Evolutionary conservation across 148 eudicot genomes (phyloP), one percentile per base, ranked within the genome.

Genomic region (Camellia granthamiana): DNA sequence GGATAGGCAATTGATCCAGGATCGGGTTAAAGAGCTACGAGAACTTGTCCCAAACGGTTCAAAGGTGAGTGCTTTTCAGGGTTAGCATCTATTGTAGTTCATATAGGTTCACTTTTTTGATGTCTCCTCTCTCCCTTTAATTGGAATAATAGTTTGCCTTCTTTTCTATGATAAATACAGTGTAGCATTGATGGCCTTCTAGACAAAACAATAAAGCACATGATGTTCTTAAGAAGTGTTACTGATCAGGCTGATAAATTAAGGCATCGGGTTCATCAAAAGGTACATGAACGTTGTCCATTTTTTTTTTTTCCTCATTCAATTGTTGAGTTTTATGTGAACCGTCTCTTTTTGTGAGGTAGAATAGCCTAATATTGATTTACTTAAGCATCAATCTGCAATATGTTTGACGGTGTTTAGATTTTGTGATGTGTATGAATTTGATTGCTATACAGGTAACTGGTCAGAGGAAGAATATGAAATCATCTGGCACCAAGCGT

Each of bases 141-240:
- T 21, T 80, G 41, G 38, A 8, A 18, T 42, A 49, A 51, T 13
- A 23, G 44, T 65, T 67, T 81, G 75, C 38, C 49, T 49, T 83
- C 8, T 73, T 74, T 77, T 44, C 79, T 30, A 5, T 81, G 52
- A 44, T 52, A 19, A 80, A 76, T 80, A 63, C 98, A 94, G 98
- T 79, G 92, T 87, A 94, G 98, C 94, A 92, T 92, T 75, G 98
- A 93, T 83, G 91, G 97, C 64, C 92, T 94, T 23, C 88, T 94
- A 49, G 92, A 92, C 70, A 89, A 78, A 79, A 87, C 98, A 43
- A 87, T 90, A 86, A 91, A 89, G 75, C 97, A 93, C 85, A 91
- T 94, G 95, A 76, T 79, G 66, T 94, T 94, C 80, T 78, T 92
- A 83, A 82, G 85, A 83, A 81, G 81, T 47, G 90, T 90, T 79